These are phyloP conservation scores for Sporothrix dimorphospora DNA, from an alignment of 2,329 filamentous ascomycete species.

Conservation along the genomic window DNA sequence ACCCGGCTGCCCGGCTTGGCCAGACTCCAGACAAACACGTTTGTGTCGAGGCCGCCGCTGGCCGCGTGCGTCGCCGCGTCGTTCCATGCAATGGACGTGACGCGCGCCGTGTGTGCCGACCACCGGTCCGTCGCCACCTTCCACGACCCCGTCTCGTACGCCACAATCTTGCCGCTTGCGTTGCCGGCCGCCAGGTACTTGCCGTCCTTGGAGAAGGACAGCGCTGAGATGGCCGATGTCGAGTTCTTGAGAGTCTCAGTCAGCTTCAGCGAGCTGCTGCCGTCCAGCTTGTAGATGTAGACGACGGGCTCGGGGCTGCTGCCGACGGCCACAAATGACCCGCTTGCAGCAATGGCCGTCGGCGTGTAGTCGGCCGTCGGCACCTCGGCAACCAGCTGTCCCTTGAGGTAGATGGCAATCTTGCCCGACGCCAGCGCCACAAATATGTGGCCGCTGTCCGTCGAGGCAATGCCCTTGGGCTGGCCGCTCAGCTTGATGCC, in stretches of 20 bases:
- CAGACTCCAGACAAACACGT: conserved; percentile 90
- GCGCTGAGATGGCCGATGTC: conserved; percentile 71
- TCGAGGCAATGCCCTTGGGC: conserved; percentile 71
- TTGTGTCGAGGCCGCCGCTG: conserved; percentile 86
- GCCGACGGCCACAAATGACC: conserved; percentile 73
- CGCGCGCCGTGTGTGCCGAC: conserved; percentile 63
- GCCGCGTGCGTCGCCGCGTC: conserved; percentile 74
- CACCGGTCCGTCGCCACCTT: conserved; percentile 76
- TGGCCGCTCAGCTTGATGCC: conserved; percentile 72
- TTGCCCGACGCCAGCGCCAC: conserved; percentile 58
- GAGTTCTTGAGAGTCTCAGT: conserved; percentile 66
- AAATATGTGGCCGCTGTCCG: conserved; percentile 54
- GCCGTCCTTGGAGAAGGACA: conserved; percentile 84
- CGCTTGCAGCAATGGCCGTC: conserved; percentile 71
- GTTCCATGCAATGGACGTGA: conserved; percentile 73
- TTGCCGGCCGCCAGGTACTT: conserved; percentile 80
- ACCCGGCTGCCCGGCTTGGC: conserved; percentile 80
- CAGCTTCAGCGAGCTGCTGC: conserved; percentile 58
- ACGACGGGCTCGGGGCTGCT: conserved; percentile 68
- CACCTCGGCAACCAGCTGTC: conserved; percentile 61
- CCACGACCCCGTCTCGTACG: conserved; percentile 67
- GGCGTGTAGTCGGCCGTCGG: conserved; percentile 64
- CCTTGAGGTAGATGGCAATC: conserved; percentile 60
- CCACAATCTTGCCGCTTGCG: conserved; percentile 82
- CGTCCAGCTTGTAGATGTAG: conserved; percentile 69